phyloP scores from a whole-genome alignment of 1,139 yeast genomes.

The Nadsonia starkeyi-henricii region DNA sequence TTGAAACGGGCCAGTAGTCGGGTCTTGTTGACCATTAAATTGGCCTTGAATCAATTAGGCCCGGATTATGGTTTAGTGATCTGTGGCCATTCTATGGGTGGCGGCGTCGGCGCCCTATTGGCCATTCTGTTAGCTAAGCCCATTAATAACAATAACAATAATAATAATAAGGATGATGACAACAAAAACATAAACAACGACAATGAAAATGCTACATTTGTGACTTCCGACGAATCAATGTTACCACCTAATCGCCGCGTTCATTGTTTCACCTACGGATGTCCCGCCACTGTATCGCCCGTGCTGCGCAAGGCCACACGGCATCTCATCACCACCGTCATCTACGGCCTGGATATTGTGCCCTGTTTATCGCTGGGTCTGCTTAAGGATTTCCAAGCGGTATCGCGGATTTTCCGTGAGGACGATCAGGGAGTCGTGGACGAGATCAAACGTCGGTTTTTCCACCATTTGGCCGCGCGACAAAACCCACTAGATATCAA shows the following conservation, averaged over 20 bases:
- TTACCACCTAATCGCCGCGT: constrained; percentile 20
- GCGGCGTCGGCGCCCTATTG: constrained; percentile 24
- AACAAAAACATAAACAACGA: too few species aligned
- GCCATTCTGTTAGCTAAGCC: constrained; percentile 20
- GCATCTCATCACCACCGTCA: constrained; percentile 20
- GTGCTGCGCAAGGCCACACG: constrained; percentile 18
- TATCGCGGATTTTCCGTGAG: constrained; percentile 19
- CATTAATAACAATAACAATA: too few species aligned
- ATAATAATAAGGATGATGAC: too few species aligned
- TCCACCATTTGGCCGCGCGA: constrained; percentile 19
- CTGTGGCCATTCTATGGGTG: constrained; percentile 26
- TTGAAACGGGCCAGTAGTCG: constrained; percentile 15
- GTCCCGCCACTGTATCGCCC: constrained; percentile 22
- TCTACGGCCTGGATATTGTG: constrained; percentile 23
- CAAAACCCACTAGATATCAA: constrained; percentile 14
- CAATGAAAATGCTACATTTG: constrained; percentile 12
- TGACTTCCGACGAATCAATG: constrained; percentile 8
- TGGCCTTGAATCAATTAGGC: constrained; percentile 17
- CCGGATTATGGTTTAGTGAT: constrained; percentile 21
- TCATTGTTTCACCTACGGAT: constrained; percentile 24
- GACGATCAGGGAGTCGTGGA: constrained; percentile 18
- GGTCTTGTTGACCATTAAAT: constrained; percentile 17
- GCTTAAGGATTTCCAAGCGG: constrained; percentile 21
- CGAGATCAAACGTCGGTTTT: constrained; percentile 17
- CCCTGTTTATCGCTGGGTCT: constrained; percentile 25